Evolutionary conservation across 108 stramenopile species (phyloP).

Genomic region (Epithemia pelagica): DNA sequence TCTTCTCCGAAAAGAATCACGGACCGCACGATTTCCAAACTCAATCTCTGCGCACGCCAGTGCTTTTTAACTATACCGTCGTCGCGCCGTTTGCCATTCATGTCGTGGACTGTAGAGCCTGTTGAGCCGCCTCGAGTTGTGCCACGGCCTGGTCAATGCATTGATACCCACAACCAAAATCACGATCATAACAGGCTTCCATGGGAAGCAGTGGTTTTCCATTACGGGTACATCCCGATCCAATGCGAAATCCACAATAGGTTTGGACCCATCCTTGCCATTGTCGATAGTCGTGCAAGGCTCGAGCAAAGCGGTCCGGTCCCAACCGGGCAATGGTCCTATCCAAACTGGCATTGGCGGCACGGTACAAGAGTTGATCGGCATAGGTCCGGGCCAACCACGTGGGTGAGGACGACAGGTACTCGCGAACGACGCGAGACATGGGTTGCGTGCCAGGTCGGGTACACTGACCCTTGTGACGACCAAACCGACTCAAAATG

Average conservation of each 20-base stretch:
- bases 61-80: no score
- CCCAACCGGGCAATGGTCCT: conserved; percentile 47
- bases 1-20: no score
- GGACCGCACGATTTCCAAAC: no score
- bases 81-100: no score
- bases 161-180: conserved; percentile 10
- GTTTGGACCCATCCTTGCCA: conserved; percentile 2
- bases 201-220: neutral
- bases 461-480: neutral
- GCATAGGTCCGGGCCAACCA: conserved; percentile 32
- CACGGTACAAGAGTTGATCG: conserved; percentile 30
- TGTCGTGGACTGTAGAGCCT: no score
- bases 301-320: conserved; percentile 17
- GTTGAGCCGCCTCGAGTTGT: no score
- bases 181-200: conserved; percentile 2
- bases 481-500: neutral
- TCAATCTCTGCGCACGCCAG: no score
- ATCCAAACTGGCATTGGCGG: conserved; percentile 39
- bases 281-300: conserved; percentile 16
- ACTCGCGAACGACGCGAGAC: conserved; percentile 1
- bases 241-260: neutral
- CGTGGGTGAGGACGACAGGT: conserved; percentile 8
- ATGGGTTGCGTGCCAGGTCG: neutral
- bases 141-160: conserved; percentile 11
- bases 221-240: neutral